Conservation (phyloP, 306 rosid species). For the Pyrus communis region DNA sequence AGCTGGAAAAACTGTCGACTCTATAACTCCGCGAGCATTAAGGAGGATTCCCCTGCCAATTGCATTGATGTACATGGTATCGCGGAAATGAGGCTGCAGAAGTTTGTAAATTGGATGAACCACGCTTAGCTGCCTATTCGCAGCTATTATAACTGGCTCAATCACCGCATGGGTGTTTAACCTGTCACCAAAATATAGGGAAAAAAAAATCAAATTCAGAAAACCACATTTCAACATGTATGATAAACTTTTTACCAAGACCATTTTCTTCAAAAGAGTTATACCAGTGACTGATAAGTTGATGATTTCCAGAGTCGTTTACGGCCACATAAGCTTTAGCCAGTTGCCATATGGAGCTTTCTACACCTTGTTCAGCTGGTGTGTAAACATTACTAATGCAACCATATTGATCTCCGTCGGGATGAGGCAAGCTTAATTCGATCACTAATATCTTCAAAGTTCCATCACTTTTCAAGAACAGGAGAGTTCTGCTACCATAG, state of each 20-base stretch:
- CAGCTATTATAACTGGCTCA: not conserved
- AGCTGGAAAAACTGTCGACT: not conserved
- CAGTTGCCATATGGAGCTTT: not conserved
- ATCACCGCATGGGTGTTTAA: not conserved
- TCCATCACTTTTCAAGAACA: not conserved
- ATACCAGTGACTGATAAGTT: not conserved
- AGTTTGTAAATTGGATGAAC: not conserved
- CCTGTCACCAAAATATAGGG: not conserved
- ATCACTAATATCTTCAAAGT: not conserved
- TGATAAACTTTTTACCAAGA: not conserved
- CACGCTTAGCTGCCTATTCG: not conserved
- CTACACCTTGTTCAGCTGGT: not conserved
- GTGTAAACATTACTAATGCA: not conserved
- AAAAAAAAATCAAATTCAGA: not conserved
- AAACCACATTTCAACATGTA: not conserved
- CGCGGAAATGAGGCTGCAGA: not conserved
- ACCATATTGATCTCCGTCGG: not conserved
- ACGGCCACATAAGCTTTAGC: not conserved
- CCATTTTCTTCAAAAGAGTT: not conserved
- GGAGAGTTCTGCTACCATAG: not conserved
- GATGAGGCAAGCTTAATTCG: not conserved
- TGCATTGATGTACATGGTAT: not conserved
- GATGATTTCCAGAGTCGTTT: not conserved
- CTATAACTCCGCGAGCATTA: not conserved
- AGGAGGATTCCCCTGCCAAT: not conserved